Evolutionary conservation across 176 grass and related monocot genomes (phyloP).

Genomic region (Phragmites australis): DNA sequence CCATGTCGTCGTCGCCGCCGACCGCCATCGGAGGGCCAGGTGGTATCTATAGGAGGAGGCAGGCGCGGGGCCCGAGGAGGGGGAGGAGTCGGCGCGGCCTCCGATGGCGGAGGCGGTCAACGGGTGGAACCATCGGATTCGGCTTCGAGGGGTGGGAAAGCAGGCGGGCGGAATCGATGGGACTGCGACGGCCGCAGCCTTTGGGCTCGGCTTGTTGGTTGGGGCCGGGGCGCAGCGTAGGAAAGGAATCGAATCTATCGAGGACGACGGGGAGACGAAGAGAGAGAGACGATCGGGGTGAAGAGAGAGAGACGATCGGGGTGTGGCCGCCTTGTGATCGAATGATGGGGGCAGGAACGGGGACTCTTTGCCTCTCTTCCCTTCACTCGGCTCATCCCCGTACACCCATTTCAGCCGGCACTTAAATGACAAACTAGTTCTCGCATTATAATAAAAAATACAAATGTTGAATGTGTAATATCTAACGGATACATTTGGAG

Average conservation of each 20-base stretch:
- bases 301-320: too few relatives aligned
- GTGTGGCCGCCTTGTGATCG: background rate
- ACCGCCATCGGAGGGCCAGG: slow-evolving; percentile 44
- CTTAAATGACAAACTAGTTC: too few relatives aligned
- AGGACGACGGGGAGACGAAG: background rate
- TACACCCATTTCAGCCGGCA: too few relatives aligned
- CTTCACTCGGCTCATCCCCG: too few relatives aligned
- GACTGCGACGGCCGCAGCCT: slow-evolving; percentile 65
- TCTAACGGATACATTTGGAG: too few relatives aligned
- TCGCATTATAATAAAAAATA: too few relatives aligned
- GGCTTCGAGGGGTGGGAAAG: slow-evolving; percentile 65
- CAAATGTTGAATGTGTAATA: too few relatives aligned
- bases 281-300: background rate
- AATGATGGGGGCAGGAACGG: too few relatives aligned
- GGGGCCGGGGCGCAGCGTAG: background rate
- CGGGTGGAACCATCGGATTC: slow-evolving; percentile 86
- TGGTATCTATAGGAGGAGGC: slow-evolving; percentile 40
- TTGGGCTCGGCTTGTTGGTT: background rate
- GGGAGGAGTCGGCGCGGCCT: slow-evolving; percentile 59
- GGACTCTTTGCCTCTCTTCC: too few relatives aligned
- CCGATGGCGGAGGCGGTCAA: slow-evolving; percentile 77
- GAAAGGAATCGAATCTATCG: slow-evolving; percentile 48
- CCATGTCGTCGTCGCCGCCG: slow-evolving; percentile 74
- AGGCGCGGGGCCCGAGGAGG: slow-evolving; percentile 40
- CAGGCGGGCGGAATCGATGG: slow-evolving; percentile 35